Evolutionary conservation across 1,284 basidiomycete genomes (phyloP).

Genomic region (Vanrija sp.): DNA sequence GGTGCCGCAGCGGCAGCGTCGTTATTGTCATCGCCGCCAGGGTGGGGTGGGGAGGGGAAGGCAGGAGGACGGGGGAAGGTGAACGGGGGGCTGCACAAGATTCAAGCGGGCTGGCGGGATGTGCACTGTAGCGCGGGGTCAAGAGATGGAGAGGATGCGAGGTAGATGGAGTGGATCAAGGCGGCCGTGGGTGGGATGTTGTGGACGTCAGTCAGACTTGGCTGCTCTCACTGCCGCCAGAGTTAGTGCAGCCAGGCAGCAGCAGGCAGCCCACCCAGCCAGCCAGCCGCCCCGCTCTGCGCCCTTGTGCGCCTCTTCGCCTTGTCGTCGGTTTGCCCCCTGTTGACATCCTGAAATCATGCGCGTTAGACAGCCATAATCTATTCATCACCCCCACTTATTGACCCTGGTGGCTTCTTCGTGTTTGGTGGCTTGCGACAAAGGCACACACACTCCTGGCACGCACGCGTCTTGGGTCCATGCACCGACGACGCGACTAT

Average conservation of each 20-base stretch:
- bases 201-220: too few species aligned
- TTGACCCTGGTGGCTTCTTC: neutral
- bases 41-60: neutral
- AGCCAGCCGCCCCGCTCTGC: too few species aligned
- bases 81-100: neutral
- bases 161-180: neutral
- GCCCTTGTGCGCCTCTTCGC: too few species aligned
- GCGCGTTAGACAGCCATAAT: neutral
- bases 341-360: conserved; percentile 1
- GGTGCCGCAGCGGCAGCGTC: conserved; percentile 30
- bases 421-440: neutral
- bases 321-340: too few species aligned
- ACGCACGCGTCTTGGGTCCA: neutral
- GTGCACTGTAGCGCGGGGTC: neutral
- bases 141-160: neutral
- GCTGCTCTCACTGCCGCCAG: too few species aligned
- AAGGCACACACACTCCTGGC: too few species aligned
- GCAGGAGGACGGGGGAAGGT: neutral
- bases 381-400: neutral
- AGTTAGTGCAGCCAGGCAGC: too few species aligned
- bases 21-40: conserved; percentile 28
- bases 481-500: too few species aligned
- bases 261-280: too few species aligned
- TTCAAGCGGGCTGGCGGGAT: neutral
- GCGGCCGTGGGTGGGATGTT: too few species aligned